A percentile compares a stretch with the other conserved stretches of the same genome.
Evolutionary conservation across 2,329 filamentous ascomycete species (phyloP).

Genomic region (Westerdykella sp.): DNA sequence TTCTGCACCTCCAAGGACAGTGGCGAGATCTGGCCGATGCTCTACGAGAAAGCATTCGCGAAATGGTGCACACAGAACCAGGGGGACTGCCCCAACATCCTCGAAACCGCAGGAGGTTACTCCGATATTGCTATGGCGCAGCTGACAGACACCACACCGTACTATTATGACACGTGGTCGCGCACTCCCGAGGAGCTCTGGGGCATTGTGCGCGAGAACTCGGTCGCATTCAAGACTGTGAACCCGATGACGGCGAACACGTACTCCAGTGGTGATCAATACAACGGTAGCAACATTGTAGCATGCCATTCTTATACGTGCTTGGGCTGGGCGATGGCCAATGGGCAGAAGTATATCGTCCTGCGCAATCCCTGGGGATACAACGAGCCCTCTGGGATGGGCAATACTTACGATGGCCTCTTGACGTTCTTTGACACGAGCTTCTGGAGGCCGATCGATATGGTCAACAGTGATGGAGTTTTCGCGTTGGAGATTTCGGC

Average conservation of each 20-base stretch:
- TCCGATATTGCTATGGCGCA: slow-evolving; percentile 5
- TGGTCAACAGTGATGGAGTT: slow-evolving; percentile 1
- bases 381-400: slow-evolving; percentile 1
- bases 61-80: slow-evolving; percentile 38
- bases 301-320: slow-evolving; percentile 4
- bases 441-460: slow-evolving; percentile 2
- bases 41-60: slow-evolving; percentile 47
- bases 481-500: slow-evolving; percentile 4
- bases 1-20: slow-evolving; percentile 41
- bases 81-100: slow-evolving; percentile 39
- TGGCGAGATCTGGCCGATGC: slow-evolving; percentile 41
- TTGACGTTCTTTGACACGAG: slow-evolving; percentile 1
- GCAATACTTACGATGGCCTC: slow-evolving; percentile 2
- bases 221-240: slow-evolving; percentile 4
- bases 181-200: slow-evolving; percentile 1
- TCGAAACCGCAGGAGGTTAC: slow-evolving; percentile 14
- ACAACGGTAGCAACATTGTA: slow-evolving; percentile 3
- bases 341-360: slow-evolving; percentile 3
- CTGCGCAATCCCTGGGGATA: slow-evolving; percentile 5
- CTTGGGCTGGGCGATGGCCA: slow-evolving; percentile 1
- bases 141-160: slow-evolving; percentile 3
- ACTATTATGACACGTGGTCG: slow-evolving; percentile 1
- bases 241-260: slow-evolving; percentile 6
- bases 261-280: slow-evolving; percentile 1
- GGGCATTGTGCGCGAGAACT: slow-evolving; percentile 2